Base-by-base conservation (phyloP, 768 basidiomycete species). In the Auriscalpium vulgare region DNA sequence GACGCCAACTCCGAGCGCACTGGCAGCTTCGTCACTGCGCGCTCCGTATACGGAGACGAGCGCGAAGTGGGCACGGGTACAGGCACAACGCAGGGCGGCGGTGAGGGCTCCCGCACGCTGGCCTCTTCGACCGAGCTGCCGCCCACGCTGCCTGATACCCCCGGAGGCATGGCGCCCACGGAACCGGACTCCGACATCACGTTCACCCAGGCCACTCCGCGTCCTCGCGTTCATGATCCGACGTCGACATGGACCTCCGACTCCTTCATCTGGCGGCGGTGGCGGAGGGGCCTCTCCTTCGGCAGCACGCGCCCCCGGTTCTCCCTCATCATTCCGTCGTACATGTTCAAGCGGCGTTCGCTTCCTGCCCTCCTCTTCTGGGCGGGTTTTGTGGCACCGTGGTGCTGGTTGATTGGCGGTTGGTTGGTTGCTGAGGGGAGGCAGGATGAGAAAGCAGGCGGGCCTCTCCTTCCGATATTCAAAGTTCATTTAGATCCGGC, bases 371-470 rank as follows among this genome's bases (percentile, higher is more conserved):
- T 84, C 66, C 71, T 87, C n/a, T 89, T 89, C 70, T 88, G 84
- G 83, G 55, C 84, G 0, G 87, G 87, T 3, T 89, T 89, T 62
- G 55, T 87, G 48, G 83, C 78, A 47, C 87, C 87, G 0, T 80
- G 85, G 68, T 77, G 87, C 52, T 89, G 87, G 87, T 75, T 89
- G 47, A 74, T 88, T 13, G 87, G 87, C 0, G 87, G 87, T 4
- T 89, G 87, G 87, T 78, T 85, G 34, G 66, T 77, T 55, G 44
- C 51, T 23, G 61, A 62, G 35, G 61, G 55, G 10, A 54, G 77
- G 71, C 75, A 77, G 78, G 61, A 77, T 74, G 65, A 62, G 65
- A 59, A 37, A 68, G 65, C 54, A 69, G 66, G 64, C 72, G 73
- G 66, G 73, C 71, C 58, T 61, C 56, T 66, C 68, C 44, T 75